A percentile compares a stretch with the other conserved stretches of the same genome.
phyloP scores from a whole-genome alignment of 75 land plant species.

The Ceratopteris richardii region DNA sequence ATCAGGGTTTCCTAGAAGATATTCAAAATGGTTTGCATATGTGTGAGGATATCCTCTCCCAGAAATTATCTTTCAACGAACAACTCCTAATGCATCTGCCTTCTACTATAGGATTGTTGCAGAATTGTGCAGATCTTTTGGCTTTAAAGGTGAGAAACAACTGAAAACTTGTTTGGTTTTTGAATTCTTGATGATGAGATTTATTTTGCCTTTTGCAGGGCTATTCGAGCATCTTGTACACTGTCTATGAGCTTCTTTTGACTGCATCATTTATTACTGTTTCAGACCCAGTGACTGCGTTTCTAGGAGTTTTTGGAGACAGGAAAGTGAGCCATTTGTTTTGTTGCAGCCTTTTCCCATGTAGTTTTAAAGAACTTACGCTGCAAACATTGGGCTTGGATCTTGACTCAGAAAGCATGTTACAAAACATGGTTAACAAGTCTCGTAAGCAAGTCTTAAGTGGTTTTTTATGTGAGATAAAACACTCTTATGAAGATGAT shows the following conservation, averaged over 20 bases:
- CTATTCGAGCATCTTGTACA: background rate
- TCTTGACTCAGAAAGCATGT: constrained; percentile 32
- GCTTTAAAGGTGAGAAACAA: constrained; percentile 29
- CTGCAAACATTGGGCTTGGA: constrained; percentile 27
- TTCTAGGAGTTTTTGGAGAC: constrained; percentile 16
- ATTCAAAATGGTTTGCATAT: constrained; percentile 33
- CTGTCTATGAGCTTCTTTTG: background rate
- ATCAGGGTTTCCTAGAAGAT: constrained; percentile 49
- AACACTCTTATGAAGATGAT: too few relatives aligned
- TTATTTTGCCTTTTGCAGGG: background rate
- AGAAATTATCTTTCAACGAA: too few relatives aligned
- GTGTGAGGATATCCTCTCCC: constrained; percentile 26
- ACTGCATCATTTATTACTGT: background rate
- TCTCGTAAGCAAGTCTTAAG: background rate
- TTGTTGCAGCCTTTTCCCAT: constrained; percentile 46
- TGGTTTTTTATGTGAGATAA: background rate
- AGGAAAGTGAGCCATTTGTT: constrained; percentile 55
- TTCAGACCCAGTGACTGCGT: background rate
- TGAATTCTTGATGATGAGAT: too few relatives aligned
- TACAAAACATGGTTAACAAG: constrained; percentile 34
- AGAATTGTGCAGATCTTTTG: constrained; percentile 30
- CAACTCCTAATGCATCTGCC: too few relatives aligned
- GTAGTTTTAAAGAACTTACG: constrained; percentile 19
- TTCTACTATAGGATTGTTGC: background rate
- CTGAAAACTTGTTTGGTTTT: constrained; percentile 6